A percentile compares a stretch with the other conserved stretches of the same genome.
Evolutionary conservation across 2,329 filamentous ascomycete species (phyloP).

Genomic region (Fusarium verticillioides): DNA sequence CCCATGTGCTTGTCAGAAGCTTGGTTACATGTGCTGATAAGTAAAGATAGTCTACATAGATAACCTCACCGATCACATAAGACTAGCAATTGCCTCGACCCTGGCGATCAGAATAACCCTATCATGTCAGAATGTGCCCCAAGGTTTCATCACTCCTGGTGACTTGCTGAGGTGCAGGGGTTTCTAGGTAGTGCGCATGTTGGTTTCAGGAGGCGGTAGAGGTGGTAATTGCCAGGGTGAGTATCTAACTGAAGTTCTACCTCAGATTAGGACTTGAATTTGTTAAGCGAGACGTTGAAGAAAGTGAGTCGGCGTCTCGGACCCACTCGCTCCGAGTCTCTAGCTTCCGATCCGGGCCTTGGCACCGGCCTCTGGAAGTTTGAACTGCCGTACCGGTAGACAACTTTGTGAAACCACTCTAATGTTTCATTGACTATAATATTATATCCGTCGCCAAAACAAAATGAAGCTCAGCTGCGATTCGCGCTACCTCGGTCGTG

Average conservation of each 20-base stretch:
- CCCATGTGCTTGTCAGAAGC: background rate
- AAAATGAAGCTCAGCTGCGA: background rate
- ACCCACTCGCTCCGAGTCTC: conserved; percentile 9
- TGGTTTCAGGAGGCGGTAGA: conserved; percentile 35
- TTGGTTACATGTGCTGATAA: background rate
- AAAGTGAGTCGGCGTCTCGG: background rate
- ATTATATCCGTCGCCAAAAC: background rate
- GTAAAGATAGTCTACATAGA: background rate
- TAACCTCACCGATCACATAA: background rate
- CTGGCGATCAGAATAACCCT: background rate
- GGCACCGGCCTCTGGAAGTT: background rate
- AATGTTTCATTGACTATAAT: background rate
- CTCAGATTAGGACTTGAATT: background rate
- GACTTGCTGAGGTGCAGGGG: conserved; percentile 11
- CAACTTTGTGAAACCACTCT: background rate
- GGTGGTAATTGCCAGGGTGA: conserved; percentile 22
- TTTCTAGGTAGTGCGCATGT: background rate
- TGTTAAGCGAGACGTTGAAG: background rate
- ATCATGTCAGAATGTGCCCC: background rate
- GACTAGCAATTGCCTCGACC: background rate
- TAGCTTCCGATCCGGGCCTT: background rate
- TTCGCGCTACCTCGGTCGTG: background rate
- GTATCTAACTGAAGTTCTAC: background rate
- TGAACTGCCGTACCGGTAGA: background rate
- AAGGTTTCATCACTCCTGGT: conserved; percentile 9